Conservation (phyloP, 2,329 filamentous ascomycete genomes). For the Coniochaeta sp. region DNA sequence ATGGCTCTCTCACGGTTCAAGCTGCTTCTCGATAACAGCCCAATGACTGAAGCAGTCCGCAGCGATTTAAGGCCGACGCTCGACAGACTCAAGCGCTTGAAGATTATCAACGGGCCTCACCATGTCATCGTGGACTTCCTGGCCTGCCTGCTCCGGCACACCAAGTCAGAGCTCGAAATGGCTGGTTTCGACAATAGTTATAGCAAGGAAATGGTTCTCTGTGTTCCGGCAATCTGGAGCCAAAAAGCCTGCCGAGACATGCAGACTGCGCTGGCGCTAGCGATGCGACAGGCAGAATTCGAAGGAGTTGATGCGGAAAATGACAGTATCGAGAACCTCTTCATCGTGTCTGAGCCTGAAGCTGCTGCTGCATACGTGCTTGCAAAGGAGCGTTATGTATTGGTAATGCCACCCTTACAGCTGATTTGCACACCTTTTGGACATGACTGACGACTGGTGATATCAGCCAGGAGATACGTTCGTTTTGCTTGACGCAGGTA, state of each 20-base stretch:
- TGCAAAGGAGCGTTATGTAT: conserved; percentile 5
- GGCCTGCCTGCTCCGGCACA: conserved; percentile 20
- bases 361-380: conserved; percentile 18
- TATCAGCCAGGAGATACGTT: conserved; percentile 12
- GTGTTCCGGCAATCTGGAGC: conserved; percentile 13
- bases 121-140: conserved; percentile 6
- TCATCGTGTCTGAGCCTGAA: conserved; percentile 20
- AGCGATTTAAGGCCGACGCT: conserved; percentile 1
- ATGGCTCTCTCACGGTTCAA: conserved; percentile 9
- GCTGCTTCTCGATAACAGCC: conserved; percentile 7
- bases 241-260: conserved; percentile 14
- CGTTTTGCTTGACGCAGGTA: conserved; percentile 15
- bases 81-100: neutral
- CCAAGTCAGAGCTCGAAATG: conserved; percentile 6
- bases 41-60: conserved; percentile 5
- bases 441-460: neutral
- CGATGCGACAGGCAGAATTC: conserved; percentile 9
- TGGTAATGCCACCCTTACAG: neutral
- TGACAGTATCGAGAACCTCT: conserved; percentile 17
- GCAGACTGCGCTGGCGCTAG: conserved; percentile 11
- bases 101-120: conserved; percentile 1
- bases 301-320: conserved; percentile 6
- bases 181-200: conserved; percentile 6
- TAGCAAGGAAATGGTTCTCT: conserved; percentile 10
- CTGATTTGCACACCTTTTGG: neutral